phyloP scores from a whole-genome alignment of 352 stramenopile genomes.

The Plasmopara halstedii region DNA sequence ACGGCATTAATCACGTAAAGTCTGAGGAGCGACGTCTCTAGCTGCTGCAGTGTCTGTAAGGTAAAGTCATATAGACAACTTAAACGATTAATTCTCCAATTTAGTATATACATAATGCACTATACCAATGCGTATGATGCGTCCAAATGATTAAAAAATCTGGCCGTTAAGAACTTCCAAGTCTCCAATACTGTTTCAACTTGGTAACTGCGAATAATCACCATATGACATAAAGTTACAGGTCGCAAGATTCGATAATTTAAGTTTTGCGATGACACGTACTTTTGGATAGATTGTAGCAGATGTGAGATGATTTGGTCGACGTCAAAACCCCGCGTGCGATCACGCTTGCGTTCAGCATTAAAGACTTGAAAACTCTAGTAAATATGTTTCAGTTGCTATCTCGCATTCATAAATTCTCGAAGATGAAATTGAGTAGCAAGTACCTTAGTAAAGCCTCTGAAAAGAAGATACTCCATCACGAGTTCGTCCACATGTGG shows the following conservation, averaged over 20 bases:
- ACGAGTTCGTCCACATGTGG: constrained; percentile 78
- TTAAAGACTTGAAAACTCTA: constrained; percentile 75
- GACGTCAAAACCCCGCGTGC: constrained; percentile 62
- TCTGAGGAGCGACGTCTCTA: constrained; percentile 60
- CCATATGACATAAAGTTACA: not conserved
- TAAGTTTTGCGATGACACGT: constrained; percentile 1
- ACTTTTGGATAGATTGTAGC: constrained; percentile 54
- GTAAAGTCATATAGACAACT: not conserved
- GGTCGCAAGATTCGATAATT: constrained; percentile 3
- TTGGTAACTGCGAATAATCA: constrained; percentile 43
- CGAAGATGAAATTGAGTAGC: not conserved
- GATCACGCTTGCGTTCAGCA: constrained; percentile 66
- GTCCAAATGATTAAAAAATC: constrained; percentile 77
- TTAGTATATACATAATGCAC: not conserved
- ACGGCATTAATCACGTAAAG: constrained; percentile 74
- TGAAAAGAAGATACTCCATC: constrained; percentile 83
- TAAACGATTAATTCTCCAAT: not conserved
- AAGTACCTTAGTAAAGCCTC: constrained; percentile 67
- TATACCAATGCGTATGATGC: constrained; percentile 55
- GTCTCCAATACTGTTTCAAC: constrained; percentile 69
- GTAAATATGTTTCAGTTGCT: constrained; percentile 3
- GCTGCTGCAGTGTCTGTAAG: constrained; percentile 48
- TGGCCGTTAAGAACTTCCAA: constrained; percentile 70
- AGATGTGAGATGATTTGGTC: constrained; percentile 71
- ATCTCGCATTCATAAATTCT: not conserved